Base-by-base conservation (phyloP, 169 alveolate genomes). In the Eimeria sp. region DNA sequence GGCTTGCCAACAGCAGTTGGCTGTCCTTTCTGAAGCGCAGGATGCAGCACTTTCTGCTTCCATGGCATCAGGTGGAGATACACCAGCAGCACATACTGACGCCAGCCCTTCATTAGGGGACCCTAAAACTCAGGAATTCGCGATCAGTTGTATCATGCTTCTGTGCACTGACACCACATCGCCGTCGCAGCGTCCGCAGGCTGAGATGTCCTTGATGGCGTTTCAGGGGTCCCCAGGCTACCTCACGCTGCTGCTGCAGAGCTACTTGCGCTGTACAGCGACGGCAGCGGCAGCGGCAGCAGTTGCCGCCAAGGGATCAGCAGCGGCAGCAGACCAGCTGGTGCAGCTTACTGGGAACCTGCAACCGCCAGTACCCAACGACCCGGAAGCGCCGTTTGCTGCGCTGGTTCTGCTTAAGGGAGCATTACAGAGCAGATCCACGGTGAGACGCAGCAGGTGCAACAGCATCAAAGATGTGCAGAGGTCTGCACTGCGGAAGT, bases 341-440 rank as follows among this genome's bases (percentile, higher is more conserved):
- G 91, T 83, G 34, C 91, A 83, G 49, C 91, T 83, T 54, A 58
- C 72, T 83, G 75, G 54, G 34, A 83, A 83, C 16, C 91, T 83
- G 49, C 75, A 51, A 13, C 67, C 54, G 75, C 91, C 91, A 58
- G 27, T 34, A 18, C 49, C 91, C 43, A 49, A 83, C 45, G 91
- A 83, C 91, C 51, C 91, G 73, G 91, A 83, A 54, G 91, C 91
- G 4, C 73, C 91, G 20, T 83, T 83, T 57, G 91, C 75, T 83
- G 91, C 91, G 9, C 57, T 83, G 45, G 75, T 83, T 27, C 91
- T 83, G 91, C 91, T 83, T 58, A 83, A 83, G 75, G 91, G 91
- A 57, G 91, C 91, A 49, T n/a, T 83, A 30, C 91, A 83, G 27
- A 54, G 91, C 73, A 18, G 91, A 49, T 58, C 40, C 13, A n/a